phyloP scores from a whole-genome alignment of 192 early-diverging fungal species.

The Phlyctochytrium arcticum region DNA sequence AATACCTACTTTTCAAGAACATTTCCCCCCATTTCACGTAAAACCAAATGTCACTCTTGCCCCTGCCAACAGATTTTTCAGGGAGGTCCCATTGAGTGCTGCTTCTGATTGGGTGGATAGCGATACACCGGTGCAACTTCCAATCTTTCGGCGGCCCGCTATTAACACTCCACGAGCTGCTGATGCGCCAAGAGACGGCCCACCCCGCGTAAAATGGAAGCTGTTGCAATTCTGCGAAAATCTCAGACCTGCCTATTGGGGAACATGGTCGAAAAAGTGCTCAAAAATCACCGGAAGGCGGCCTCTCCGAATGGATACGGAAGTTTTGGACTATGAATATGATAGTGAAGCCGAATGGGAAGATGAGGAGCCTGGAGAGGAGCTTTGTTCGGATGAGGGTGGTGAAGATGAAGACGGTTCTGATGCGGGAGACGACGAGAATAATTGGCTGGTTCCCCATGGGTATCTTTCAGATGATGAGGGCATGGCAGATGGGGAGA shows the following conservation, averaged over 20 bases:
- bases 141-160: no score
- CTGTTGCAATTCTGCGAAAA: slow-evolving; percentile 68
- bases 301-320: slow-evolving; percentile 62
- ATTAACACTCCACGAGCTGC: no score
- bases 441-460: slow-evolving; percentile 80
- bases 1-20: slow-evolving; percentile 23
- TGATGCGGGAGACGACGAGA: slow-evolving; percentile 54
- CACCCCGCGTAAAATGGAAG: slow-evolving; percentile 36
- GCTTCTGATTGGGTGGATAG: no score
- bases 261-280: slow-evolving; percentile 71
- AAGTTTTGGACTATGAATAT: slow-evolving; percentile 72
- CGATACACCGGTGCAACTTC: no score
- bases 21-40: slow-evolving; percentile 60
- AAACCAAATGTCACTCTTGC: slow-evolving; percentile 48
- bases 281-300: slow-evolving; percentile 49
- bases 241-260: slow-evolving; percentile 73
- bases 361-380: slow-evolving; percentile 84
- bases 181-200: background rate
- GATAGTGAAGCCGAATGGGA: slow-evolving; percentile 94
- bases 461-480: slow-evolving; percentile 86
- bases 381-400: slow-evolving; percentile 72
- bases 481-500: slow-evolving; percentile 32
- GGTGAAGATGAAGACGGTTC: slow-evolving; percentile 72
- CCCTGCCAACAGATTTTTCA: slow-evolving; percentile 32
- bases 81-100: background rate